A percentile compares a stretch with the other conserved stretches of the same genome.
Conservation (phyloP, 192 early-diverging fungal genomes). For the Rhizophagus clarus region DNA sequence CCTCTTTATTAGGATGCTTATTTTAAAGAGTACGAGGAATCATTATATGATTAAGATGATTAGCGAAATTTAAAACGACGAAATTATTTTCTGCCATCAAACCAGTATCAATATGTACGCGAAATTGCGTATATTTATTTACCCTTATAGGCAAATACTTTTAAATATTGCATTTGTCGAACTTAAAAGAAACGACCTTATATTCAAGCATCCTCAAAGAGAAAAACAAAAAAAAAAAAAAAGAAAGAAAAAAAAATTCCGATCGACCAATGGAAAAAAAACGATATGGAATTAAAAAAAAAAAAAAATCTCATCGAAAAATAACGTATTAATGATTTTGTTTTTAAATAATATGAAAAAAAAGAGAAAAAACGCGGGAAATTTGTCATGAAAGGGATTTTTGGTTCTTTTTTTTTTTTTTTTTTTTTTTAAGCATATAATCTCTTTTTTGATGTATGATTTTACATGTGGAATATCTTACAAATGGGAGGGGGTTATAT, state of each 20-base stretch:
- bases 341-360: background rate
- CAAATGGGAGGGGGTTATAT: background rate
- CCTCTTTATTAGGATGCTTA: background rate
- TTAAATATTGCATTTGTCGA: background rate
- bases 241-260: background rate
- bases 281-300: background rate
- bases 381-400: background rate
- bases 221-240: background rate
- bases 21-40: background rate
- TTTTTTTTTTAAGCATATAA: background rate
- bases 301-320: background rate
- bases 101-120: background rate
- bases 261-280: background rate
- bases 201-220: background rate
- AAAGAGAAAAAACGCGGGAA: background rate
- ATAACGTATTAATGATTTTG: background rate
- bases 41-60: background rate
- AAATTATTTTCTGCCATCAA: background rate
- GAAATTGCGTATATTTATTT: background rate
- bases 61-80: background rate
- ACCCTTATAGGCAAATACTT: background rate
- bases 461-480: conserved; percentile 5
- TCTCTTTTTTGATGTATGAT: background rate
- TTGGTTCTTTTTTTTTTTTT: background rate
- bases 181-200: background rate